Evolutionary conservation across 257 asterid genomes (phyloP).

Genomic region (Linaria vulgaris): DNA sequence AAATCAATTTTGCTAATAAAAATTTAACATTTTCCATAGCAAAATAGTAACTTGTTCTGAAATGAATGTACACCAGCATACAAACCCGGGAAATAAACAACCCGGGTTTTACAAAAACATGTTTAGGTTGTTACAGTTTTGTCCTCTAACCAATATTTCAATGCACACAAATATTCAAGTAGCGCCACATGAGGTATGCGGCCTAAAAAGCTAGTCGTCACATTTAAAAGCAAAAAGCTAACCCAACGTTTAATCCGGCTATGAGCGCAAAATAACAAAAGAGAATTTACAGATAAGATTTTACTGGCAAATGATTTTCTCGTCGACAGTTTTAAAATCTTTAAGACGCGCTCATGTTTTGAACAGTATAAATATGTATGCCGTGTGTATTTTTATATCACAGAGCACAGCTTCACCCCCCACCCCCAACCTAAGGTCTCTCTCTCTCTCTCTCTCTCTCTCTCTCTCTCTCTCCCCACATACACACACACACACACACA

Average conservation of each 20-base stretch:
- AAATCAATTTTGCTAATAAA: too few relatives aligned
- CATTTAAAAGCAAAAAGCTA: neutral
- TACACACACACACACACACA: neutral
- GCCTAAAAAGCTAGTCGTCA: constrained; percentile 3
- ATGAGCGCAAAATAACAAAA: neutral
- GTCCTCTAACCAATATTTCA: neutral
- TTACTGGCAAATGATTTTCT: constrained; percentile 19
- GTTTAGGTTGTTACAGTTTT: constrained; percentile 17
- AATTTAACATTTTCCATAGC: too few relatives aligned
- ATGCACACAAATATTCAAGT: constrained; percentile 27
- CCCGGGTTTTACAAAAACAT: constrained; percentile 19
- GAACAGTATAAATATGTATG: constrained; percentile 10
- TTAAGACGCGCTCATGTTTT: neutral
- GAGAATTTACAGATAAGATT: neutral
- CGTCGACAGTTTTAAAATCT: constrained; percentile 4
- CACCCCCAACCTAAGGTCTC: too few relatives aligned
- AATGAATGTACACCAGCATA: neutral
- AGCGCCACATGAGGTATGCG: constrained; percentile 24
- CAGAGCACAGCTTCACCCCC: neutral
- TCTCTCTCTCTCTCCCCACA: too few relatives aligned
- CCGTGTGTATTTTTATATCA: neutral
- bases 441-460: too few relatives aligned
- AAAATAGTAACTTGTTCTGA: too few relatives aligned
- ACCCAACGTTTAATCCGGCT: constrained; percentile 8
- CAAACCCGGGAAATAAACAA: constrained; percentile 2